Conservation (phyloP, 768 basidiomycete species). For the Amanita rimosa region DNA sequence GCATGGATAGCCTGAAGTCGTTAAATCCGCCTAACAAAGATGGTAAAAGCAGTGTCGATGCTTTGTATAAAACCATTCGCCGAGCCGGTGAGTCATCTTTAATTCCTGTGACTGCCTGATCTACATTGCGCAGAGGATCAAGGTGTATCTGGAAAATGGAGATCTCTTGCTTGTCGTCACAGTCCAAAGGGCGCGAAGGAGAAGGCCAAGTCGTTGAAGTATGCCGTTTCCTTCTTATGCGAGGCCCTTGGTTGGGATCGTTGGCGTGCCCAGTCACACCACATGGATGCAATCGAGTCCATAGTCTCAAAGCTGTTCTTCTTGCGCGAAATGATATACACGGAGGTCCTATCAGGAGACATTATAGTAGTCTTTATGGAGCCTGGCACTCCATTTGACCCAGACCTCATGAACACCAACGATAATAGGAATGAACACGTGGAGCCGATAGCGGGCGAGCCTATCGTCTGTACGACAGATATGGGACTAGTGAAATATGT, state of each 20-base stretch:
- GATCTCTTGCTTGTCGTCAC: neutral
- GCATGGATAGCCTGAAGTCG: neutral
- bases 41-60: neutral
- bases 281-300: neutral
- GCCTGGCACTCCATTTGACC: neutral
- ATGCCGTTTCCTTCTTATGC: too few relatives aligned
- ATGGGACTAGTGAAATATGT: neutral
- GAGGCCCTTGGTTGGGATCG: neutral
- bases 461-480: conserved; percentile 1
- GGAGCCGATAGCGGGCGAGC: neutral
- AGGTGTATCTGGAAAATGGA: neutral
- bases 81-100: neutral
- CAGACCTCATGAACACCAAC: neutral
- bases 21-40: neutral
- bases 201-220: neutral
- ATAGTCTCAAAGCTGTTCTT: neutral
- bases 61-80: neutral
- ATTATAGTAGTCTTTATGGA: neutral
- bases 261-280: neutral
- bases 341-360: neutral
- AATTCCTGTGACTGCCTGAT: neutral
- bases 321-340: neutral
- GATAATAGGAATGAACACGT: neutral
- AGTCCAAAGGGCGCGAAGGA: neutral
- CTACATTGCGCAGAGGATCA: neutral